Evolutionary conservation across 2,329 filamentous ascomycete species (phyloP), one percentile per base, ranked within the genome.

Genomic region (Setomelanomma holmii): DNA sequence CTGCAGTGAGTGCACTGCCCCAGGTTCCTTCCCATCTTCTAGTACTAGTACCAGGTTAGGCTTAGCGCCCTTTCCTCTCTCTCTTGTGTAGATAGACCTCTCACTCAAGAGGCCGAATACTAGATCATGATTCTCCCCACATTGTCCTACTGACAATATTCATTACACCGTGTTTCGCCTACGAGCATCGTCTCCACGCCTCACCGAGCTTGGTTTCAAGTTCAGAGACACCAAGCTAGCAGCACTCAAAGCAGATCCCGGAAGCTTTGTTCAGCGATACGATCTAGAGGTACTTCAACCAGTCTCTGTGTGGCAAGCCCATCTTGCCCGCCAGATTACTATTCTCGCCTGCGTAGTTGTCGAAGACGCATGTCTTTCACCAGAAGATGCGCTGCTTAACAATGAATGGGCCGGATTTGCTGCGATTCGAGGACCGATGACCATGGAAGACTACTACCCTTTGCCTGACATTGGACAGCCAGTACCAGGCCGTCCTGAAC

Each of bases 401-500:
- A 42, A 50, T 2, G 55, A 60, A n/a, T 68, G 65, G 63, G 51
- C 50, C 0, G 61, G 60, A 6, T 58, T 61, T 40, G 58, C 50
- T 4, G 57, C 58, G 1, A 22, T 64, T 8, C 48, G 57, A 3
- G 63, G 62, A 1, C 60, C 61, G 0, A 40, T 67, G 23, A 44
- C 40, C 1, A 53, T 55, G 22, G 40, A 52, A 5, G 51, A 45
- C 1, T 68, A 58, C 44, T 60, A 66, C n/a, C 24, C 53, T 3
- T 34, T 14, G 7, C 53, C 63, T 0, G 60, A 55, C 5, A 56
- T 54, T 34, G 40, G 45, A 1, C 57, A 63, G 11, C 49, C 49
- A 0, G 19, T 61, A 1, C 60, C 58, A 1, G 50, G 41, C 5
- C 20, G 56, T 17, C 53, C 58, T 4, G 34, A 49, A 3, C 22